Conservation (phyloP, 768 basidiomycete genomes). For the Amanita phalloides region DNA sequence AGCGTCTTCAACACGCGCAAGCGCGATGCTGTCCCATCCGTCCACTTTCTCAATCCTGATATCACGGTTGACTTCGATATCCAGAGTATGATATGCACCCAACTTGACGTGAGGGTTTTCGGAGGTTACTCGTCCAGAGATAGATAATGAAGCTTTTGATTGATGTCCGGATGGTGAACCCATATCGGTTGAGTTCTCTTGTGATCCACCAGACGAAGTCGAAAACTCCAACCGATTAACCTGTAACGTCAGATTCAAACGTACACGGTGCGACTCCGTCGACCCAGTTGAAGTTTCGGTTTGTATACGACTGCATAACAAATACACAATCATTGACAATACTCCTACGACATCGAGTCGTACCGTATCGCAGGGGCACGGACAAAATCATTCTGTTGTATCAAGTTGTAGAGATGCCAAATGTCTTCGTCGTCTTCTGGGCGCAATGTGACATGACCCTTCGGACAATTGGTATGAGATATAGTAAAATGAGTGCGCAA, state of each 20-base stretch:
- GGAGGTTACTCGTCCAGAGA: conserved; percentile 74
- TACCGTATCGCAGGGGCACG: conserved; percentile 80
- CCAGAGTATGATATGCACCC: conserved; percentile 91
- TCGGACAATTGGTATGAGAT: conserved; percentile 18
- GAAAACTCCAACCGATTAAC: conserved; percentile 79
- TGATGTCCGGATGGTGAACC: conserved; percentile 21
- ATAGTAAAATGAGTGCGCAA: conserved; percentile 4
- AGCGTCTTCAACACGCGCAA: conserved; percentile 74
- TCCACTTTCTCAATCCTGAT: conserved; percentile 79
- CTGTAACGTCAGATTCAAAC: conserved; percentile 72
- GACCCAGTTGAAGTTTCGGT: conserved; percentile 90
- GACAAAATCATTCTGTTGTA: conserved; percentile 79
- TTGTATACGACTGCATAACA: conserved; percentile 63
- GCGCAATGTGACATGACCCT: conserved; percentile 91
- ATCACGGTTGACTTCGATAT: conserved; percentile 85
- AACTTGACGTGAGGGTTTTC: conserved; percentile 89
- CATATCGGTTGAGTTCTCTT: conserved; percentile 26
- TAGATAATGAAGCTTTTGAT: conserved; percentile 58
- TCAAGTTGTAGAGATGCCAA: conserved; percentile 99
- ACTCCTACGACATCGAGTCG: conserved; percentile 9
- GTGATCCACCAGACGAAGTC: conserved; percentile 47
- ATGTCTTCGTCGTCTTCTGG: conserved; percentile 99
- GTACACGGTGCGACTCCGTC: conserved; percentile 82
- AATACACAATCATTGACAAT: not conserved
- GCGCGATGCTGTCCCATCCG: conserved; percentile 89